Evolutionary conservation across 345 rosid genomes (phyloP).

Genomic region (Corchorus capsularis): DNA sequence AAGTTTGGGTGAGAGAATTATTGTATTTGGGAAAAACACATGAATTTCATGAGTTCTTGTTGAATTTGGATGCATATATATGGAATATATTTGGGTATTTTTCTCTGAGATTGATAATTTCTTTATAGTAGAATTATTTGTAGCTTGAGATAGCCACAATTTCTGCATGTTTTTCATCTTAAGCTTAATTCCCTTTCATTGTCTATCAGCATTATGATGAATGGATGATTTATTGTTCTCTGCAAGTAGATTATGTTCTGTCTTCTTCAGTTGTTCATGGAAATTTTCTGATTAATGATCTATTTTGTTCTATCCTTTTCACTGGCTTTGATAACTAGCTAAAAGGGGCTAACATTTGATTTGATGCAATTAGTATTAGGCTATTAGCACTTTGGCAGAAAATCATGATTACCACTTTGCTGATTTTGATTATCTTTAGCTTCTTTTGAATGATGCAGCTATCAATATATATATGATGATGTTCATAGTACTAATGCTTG

Average conservation of each 20-base stretch:
- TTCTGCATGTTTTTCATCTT: neutral
- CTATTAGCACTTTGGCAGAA: too few species aligned
- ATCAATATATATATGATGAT: too few species aligned
- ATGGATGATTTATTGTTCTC: neutral
- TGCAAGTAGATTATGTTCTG: neutral
- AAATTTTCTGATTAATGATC: neutral
- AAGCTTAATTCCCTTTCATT: too few species aligned
- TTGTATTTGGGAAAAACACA: conserved; percentile 1
- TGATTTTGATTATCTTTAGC: too few species aligned
- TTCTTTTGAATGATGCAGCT: neutral
- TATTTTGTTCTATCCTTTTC: neutral
- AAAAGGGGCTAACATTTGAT: neutral
- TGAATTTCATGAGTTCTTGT: neutral
- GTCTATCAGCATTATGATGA: too few species aligned
- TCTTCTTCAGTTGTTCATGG: neutral
- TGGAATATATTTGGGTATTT: conserved; percentile 18
- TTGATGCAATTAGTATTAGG: too few species aligned
- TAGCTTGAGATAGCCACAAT: neutral
- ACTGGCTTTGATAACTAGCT: neutral
- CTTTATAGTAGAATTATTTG: neutral
- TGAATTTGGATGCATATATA: conserved; percentile 14
- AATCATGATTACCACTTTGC: too few species aligned
- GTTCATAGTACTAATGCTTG: neutral
- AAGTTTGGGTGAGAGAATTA: conserved; percentile 9
- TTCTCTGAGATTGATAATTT: neutral